Percentiles rank a stretch among this genome's conserved stretches.
phyloP scores from a whole-genome alignment of 306 rosid species.

The Chamaecrista fasciculata region DNA sequence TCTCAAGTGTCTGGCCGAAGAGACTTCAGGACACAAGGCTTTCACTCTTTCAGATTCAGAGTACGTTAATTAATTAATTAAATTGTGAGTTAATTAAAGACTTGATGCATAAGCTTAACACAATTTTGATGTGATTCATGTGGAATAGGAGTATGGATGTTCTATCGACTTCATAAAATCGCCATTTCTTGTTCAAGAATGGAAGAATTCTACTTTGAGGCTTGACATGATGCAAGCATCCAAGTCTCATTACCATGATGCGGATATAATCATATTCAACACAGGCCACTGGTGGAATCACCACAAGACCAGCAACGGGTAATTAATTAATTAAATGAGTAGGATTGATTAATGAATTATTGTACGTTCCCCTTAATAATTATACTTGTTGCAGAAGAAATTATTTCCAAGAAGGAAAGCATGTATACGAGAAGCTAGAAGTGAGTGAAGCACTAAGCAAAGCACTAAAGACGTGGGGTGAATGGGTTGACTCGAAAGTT shows the following conservation, averaged over 20 bases:
- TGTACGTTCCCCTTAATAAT: no score
- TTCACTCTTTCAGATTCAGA: conserved; percentile 33
- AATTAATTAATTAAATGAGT: not conserved
- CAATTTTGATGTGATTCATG: not conserved
- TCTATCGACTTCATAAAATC: conserved; percentile 44
- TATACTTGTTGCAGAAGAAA: conserved; percentile 32
- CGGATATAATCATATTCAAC: conserved; percentile 45
- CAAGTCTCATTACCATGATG: conserved; percentile 35
- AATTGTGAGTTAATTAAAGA: no score
- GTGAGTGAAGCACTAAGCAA: conserved; percentile 37
- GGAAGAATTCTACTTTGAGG: conserved; percentile 33
- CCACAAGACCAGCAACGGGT: conserved; percentile 38
- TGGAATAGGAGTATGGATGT: conserved; percentile 42
- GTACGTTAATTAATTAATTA: conserved; percentile 28
- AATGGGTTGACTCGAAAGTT: conserved; percentile 40
- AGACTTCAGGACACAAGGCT: conserved; percentile 35
- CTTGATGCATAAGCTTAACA: no score
- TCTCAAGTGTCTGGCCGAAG: conserved; percentile 21
- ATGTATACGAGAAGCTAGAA: conserved; percentile 30
- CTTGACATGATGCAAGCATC: conserved; percentile 44
- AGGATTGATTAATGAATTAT: no score
- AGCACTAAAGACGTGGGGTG: conserved; percentile 37
- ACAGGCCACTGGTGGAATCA: conserved; percentile 53
- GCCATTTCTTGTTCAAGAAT: conserved; percentile 42
- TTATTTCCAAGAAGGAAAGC: conserved; percentile 39